A percentile compares a stretch with the other conserved stretches of the same genome.
Evolutionary conservation across 345 rosid species (phyloP).

Genomic region (Arabidopsis arenosa): DNA sequence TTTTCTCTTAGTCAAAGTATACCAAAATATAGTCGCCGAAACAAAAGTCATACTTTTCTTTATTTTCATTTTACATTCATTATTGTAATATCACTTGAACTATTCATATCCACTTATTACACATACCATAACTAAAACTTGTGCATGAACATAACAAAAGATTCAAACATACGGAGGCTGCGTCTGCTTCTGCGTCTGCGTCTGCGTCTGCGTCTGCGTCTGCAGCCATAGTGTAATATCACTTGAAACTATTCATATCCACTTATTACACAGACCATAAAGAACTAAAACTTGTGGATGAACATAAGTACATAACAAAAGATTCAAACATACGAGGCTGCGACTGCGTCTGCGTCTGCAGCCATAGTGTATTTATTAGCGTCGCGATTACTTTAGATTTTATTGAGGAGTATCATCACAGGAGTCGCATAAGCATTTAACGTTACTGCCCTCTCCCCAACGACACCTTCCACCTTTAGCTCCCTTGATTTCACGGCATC

Average conservation of each 20-base stretch:
- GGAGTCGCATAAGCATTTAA: slow-evolving; percentile 42
- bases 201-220: neutral
- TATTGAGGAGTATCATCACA: slow-evolving; percentile 31
- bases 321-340: no score
- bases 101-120: neutral
- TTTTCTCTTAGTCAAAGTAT: no score
- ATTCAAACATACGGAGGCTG: no score
- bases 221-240: neutral
- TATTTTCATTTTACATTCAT: no score
- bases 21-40: no score
- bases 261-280: slow-evolving; percentile 1
- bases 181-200: no score
- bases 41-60: no score
- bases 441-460: slow-evolving; percentile 16
- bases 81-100: neutral
- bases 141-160: no score
- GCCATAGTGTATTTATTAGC: neutral
- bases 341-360: neutral
- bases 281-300: neutral
- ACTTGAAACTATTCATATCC: neutral
- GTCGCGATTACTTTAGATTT: neutral
- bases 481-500: slow-evolving; percentile 37
- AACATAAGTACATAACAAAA: no score
- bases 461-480: slow-evolving; percentile 47
- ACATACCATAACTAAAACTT: neutral